Evolutionary conservation across 305 asterid species (phyloP), one percentile per base, ranked within the genome.

Genomic region (Rubia balearica): DNA sequence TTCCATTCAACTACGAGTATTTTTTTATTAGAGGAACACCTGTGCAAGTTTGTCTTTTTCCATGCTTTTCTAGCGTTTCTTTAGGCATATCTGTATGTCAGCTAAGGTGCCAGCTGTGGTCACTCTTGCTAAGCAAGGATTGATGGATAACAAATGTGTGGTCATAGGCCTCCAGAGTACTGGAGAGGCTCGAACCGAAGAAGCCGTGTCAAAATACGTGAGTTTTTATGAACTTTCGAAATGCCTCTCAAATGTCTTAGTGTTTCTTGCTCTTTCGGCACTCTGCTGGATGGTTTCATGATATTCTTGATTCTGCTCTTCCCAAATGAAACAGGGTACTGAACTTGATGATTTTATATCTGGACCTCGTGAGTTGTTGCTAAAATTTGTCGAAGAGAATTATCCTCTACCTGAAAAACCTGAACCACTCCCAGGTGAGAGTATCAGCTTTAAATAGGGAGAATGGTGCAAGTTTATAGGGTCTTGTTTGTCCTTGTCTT

Each of bases 181-280:
- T 72, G 99, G 99, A 83, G 99, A 91, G 82, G 99, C 98, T 65
- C 87, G 97, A 40, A 91, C 98, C 30, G 99, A 95, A 79, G 99
- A 95, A 87, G 98, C 96, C 27, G 86, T 95, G 69, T 83, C 97
- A 72, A 95, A 95, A 95, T 85, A 91, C 82, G 99, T 95, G 79
- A 80, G 93, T 71, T 68, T 71, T 69, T 59, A 9, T 21, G 36
- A 13, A 8, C 5, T n/a, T 24, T 21, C 51, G 65, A 67, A 16
- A 27, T 46, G 65, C 60, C 21, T 81, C 74, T 71, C 53, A 67
- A 65, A 21, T 51, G 17, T 64, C 66, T 40, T 6, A 10, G 41
- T 65, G 13, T 67, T 42, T 6, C 21, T 24, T 55, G 66, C 16
- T 16, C 16, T 41, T 73, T 19, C 11, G 24, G 21, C 56, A 24